These are phyloP conservation scores for Thecaphora thlaspeos DNA, from an alignment of 1,284 basidiomycete species.

Conservation along the genomic window DNA sequence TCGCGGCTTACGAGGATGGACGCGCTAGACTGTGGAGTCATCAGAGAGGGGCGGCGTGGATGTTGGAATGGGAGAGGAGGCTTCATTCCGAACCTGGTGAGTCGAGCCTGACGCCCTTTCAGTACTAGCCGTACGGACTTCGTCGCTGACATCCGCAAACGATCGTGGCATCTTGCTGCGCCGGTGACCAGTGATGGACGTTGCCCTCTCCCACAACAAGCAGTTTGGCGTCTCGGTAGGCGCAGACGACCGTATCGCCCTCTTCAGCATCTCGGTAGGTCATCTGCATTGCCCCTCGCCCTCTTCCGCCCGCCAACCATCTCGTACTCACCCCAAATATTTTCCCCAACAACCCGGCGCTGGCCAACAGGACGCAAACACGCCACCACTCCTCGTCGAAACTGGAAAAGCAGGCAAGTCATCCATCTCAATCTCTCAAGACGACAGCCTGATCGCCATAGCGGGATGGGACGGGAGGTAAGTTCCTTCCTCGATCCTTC, in stretches of 20 bases:
- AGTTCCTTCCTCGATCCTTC: constrained; percentile 2
- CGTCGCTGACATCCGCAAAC: not conserved
- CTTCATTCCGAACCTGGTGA: constrained; percentile 19
- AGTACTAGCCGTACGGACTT: not conserved
- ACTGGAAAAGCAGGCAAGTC: constrained; percentile 15
- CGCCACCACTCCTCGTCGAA: not conserved
- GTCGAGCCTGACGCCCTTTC: not conserved
- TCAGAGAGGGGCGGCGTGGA: not conserved
- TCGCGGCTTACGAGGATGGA: constrained; percentile 80
- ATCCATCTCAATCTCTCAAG: constrained; percentile 10
- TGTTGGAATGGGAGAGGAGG: constrained; percentile 4
- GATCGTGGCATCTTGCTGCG: not conserved
- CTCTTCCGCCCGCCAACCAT: not conserved
- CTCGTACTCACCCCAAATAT: not conserved
- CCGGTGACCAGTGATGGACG: constrained; percentile 11
- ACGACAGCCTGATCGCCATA: constrained; percentile 9
- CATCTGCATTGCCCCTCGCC: not conserved
- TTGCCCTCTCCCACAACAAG: constrained; percentile 1
- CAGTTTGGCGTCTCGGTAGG: constrained; percentile 16
- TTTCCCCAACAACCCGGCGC: not conserved
- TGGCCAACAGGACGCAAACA: not conserved
- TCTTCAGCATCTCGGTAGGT: constrained; percentile 6
- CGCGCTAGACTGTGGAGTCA: constrained; percentile 60
- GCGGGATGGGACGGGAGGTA: constrained; percentile 34
- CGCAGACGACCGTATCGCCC: constrained; percentile 29